Evolutionary conservation across 2,329 filamentous ascomycete species (phyloP), one percentile per base, ranked within the genome.

Genomic region (Davidsoniella neocaledoniae): DNA sequence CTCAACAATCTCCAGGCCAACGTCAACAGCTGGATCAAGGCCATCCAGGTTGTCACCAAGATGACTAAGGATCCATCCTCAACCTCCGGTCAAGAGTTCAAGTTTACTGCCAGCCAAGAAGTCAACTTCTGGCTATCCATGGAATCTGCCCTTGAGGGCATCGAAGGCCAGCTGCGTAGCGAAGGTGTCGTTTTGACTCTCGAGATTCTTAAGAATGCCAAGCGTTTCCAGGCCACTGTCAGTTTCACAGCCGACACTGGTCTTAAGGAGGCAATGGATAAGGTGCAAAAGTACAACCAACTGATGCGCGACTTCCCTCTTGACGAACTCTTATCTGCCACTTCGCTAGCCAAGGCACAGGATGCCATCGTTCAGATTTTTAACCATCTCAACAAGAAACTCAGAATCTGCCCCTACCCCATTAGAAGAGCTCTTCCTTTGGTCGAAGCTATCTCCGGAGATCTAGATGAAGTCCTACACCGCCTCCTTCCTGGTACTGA

Each of bases 101-200:
- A 66, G 57, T 59, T 59, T 29, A 94, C 87, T 19, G 91, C 91
- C 29, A 90, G 86, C 51, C 91, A 96, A 63, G 91, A 99, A 64
- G 94, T 98, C 64, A 95, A 95, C 64, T 98, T 98, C 61, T 99
- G 91, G 91, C 66, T 98, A 46, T 93, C 87, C 2, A 94, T 98
- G 84, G 93, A 98, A 64, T 83, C 82, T 14, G 86, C 88, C 4
- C 67, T 99, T 55, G 88, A 95, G 62, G 83, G 83, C 25, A 94
- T 99, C 53, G 90, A 95, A 63, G 77, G 74, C 39, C 90, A 96
- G 63, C 74, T 98, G 51, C 74, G 81, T 54, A 87, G 88, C 56
- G 86, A 94, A 50, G 91, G 91, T 25, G 90, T 98, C 17, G 73
- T 79, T 57, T 67, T 99, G 59, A 96, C 93, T 0, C 75, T 99